Conservation (phyloP, 129 eudicot species). For the Smallanthus sonchifolius region DNA sequence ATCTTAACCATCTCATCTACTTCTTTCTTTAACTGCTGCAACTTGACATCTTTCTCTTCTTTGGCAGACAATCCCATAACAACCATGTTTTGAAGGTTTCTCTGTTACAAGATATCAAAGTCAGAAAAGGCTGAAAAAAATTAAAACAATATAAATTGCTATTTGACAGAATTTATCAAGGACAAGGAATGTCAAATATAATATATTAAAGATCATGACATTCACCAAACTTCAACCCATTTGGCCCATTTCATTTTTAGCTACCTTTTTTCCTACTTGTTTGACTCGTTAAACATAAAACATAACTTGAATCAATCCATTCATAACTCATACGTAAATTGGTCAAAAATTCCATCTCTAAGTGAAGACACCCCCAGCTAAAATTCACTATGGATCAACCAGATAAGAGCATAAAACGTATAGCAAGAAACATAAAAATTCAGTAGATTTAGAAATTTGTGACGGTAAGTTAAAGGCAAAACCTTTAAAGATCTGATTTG, state of each 20-base stretch:
- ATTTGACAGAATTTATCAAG: background rate
- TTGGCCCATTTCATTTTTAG: background rate
- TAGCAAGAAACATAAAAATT: background rate
- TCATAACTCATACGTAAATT: background rate
- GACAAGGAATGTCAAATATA: background rate
- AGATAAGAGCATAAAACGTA: background rate
- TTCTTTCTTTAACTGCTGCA: slow-evolving; percentile 78
- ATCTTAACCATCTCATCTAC: slow-evolving; percentile 76
- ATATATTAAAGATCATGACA: background rate
- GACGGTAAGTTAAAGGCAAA: slow-evolving; percentile 14
- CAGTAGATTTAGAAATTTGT: background rate
- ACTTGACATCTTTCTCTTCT: slow-evolving; percentile 71
- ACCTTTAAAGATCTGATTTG: slow-evolving; percentile 94
- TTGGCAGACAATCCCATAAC: slow-evolving; percentile 68
- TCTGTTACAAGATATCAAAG: slow-evolving; percentile 43
- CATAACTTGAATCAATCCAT: background rate
- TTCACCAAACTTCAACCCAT: background rate
- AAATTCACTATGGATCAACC: background rate
- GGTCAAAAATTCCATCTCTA: background rate
- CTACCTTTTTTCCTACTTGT: background rate
- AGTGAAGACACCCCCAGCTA: background rate
- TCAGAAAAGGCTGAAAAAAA: background rate
- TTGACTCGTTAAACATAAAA: background rate
- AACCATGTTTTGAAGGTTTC: slow-evolving; percentile 75
- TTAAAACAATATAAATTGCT: background rate